Conservation (phyloP, 139 green algal genomes). For the Edaphochlamys debaryana region DNA sequence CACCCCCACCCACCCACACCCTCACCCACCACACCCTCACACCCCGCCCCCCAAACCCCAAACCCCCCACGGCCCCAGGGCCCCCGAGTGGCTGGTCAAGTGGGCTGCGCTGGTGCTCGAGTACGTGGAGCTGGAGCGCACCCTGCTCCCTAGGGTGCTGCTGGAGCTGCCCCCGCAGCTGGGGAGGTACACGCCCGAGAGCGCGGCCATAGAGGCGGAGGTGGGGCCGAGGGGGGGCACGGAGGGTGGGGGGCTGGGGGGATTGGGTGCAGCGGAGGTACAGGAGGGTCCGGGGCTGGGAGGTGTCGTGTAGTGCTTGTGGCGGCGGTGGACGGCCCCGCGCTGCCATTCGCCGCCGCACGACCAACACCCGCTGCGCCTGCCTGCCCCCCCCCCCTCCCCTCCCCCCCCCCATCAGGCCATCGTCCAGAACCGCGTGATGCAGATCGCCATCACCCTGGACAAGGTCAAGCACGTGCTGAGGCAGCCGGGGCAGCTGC, state of each 20-base stretch:
- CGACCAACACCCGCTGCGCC: not conserved
- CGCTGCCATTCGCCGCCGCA: not conserved
- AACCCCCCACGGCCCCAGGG: not conserved
- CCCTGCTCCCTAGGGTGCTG: slow-evolving; percentile 70
- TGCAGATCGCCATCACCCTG: slow-evolving; percentile 90
- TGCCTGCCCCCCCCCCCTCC: not conserved
- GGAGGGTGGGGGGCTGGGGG: not conserved
- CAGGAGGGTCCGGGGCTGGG: too few relatives aligned
- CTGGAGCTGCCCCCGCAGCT: slow-evolving; percentile 53
- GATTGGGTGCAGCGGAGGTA: too few relatives aligned
- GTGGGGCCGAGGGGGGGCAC: slow-evolving; percentile 27
- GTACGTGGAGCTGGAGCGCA: slow-evolving; percentile 80
- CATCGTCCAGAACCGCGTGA: slow-evolving; percentile 77
- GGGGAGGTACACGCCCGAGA: slow-evolving; percentile 34
- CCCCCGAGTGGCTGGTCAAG: slow-evolving; percentile 84
- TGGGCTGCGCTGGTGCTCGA: slow-evolving; percentile 80
- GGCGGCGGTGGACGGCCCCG: not conserved
- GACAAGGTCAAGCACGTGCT: slow-evolving; percentile 89
- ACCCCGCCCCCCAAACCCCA: not conserved
- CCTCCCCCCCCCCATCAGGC: not conserved
- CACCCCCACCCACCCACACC: not conserved
- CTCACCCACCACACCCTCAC: not conserved
- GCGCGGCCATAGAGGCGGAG: too few relatives aligned
- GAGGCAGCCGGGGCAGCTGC: slow-evolving; percentile 51
- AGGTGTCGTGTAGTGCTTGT: not conserved